Evolutionary conservation across 768 basidiomycete genomes (phyloP), one percentile per base, ranked within the genome.

Genomic region (Rhodotorula diobovata): DNA sequence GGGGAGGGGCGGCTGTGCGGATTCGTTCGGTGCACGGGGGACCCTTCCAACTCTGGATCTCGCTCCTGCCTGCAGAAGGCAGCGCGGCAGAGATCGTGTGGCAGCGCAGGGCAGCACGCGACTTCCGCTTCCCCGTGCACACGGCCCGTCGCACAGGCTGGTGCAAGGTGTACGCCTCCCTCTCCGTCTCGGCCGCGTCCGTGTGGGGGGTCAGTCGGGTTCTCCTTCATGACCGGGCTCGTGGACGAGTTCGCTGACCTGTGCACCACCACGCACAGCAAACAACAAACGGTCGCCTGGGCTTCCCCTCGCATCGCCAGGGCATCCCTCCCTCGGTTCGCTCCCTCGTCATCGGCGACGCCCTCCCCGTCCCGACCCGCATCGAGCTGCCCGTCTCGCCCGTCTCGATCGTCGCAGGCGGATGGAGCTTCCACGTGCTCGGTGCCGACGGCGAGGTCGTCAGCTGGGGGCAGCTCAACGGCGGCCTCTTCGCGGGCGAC

Each of bases 401-500:
- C 66, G 89, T 93, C 50, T 85, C 83, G 70, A 82, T 94, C 53
- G 85, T 86, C 51, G 90, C 91, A 1, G 88, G 90, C 30, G 93
- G 93, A 77, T 92, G 89, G 91, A 90, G 88, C 43, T 94, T 92
- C 80, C 89, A 92, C 77, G 91, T 90, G 4, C 81, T 94, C 51
- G 90, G 93, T 79, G 87, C 89, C 2, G 79, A 85, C 60, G 92
- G 92, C 14, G 80, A 81, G 43, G 80, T 94, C 34, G 84, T 87
- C 77, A 88, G 88, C n/a, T 94, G 92, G 90, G 93, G 78, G 0
- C 67, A 68, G 41, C 34, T 79, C 45, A 63, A 76, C 32, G 77
- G 71, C 7, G 71, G 51, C 15, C n/a, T 20, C 25, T 63, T 57
- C 51, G 16, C 45, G 4, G 28, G 78, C 14, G 50, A 53, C 48